A percentile compares a stretch with the other conserved stretches of the same genome.
Conservation (phyloP, 2,329 filamentous ascomycete species). For the Didymella exigua region DNA sequence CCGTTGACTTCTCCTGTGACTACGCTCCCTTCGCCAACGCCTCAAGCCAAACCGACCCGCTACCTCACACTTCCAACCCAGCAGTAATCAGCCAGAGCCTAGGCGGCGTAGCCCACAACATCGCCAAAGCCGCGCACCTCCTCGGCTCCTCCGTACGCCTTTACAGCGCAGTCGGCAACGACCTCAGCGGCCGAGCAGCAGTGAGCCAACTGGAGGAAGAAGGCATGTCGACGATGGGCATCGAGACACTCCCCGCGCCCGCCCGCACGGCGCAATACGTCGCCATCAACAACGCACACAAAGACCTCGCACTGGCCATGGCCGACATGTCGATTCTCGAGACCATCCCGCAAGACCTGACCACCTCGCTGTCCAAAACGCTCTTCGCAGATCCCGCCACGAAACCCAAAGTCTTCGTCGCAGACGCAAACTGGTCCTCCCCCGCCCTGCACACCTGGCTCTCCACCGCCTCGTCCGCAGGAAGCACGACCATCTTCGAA, state of each 20-base stretch:
- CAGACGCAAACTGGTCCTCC: slow-evolving; percentile 86
- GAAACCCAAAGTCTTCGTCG: slow-evolving; percentile 74
- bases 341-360: slow-evolving; percentile 40
- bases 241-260: slow-evolving; percentile 55
- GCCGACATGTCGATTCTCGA: slow-evolving; percentile 90
- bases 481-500: slow-evolving; percentile 71
- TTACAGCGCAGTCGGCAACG: slow-evolving; percentile 81
- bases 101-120: slow-evolving; percentile 91
- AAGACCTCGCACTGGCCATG: slow-evolving; percentile 89
- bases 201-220: slow-evolving; percentile 67
- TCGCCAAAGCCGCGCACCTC: slow-evolving; percentile 80
- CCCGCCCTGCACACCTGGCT: slow-evolving; percentile 71
- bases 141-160: slow-evolving; percentile 71
- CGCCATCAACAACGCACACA: slow-evolving; percentile 81
- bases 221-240: slow-evolving; percentile 68
- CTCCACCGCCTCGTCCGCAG: slow-evolving; percentile 57
- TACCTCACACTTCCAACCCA: slow-evolving; percentile 83
- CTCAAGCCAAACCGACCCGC: slow-evolving; percentile 50
- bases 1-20: slow-evolving; percentile 86
- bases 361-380: slow-evolving; percentile 21
- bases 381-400: slow-evolving; percentile 18
- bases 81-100: slow-evolving; percentile 80
- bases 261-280: slow-evolving; percentile 87
- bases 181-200: slow-evolving; percentile 76
- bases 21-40: slow-evolving; percentile 59